phyloP scores from a whole-genome alignment of 2,329 filamentous ascomycete species.

The Aspergillus novoparasiticus region DNA sequence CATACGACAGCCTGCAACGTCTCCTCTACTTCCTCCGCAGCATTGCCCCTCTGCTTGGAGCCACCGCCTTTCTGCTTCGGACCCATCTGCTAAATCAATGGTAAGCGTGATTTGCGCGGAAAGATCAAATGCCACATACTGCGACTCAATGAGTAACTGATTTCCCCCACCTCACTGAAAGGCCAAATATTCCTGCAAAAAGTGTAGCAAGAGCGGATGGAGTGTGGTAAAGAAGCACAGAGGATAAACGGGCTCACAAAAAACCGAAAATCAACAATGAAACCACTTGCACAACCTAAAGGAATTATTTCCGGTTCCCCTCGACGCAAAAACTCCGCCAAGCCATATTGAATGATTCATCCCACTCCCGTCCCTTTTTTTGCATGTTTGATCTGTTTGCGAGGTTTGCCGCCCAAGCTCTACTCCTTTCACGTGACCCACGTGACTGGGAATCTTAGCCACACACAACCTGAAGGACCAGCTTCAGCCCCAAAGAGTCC shows the following conservation, averaged over 20 bases:
- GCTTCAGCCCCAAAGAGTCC: conserved; percentile 28
- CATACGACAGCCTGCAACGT: conserved; percentile 65
- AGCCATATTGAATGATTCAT: conserved; percentile 27
- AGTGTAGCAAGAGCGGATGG: not conserved
- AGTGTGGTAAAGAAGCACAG: not conserved
- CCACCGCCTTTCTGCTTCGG: conserved; percentile 37
- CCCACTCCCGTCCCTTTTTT: conserved; percentile 18
- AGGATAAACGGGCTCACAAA: not conserved
- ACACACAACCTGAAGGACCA: conserved; percentile 12
- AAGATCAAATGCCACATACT: not conserved
- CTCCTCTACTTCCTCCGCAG: conserved; percentile 63
- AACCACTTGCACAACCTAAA: not conserved
- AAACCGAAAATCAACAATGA: not conserved
- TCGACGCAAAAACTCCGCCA: conserved; percentile 34
- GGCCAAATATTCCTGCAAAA: no score
- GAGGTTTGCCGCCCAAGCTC: conserved; percentile 8
- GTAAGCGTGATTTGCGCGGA: not conserved
- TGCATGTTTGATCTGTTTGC: conserved; percentile 31
- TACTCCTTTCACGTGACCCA: conserved; percentile 7
- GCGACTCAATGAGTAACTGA: not conserved
- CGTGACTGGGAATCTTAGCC: not conserved
- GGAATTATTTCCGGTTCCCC: not conserved
- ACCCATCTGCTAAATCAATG: conserved; percentile 30
- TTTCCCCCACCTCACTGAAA: not conserved
- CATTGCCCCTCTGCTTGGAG: conserved; percentile 37